Conservation (phyloP, 805 yeast genomes). For the Millerozyma miso region DNA sequence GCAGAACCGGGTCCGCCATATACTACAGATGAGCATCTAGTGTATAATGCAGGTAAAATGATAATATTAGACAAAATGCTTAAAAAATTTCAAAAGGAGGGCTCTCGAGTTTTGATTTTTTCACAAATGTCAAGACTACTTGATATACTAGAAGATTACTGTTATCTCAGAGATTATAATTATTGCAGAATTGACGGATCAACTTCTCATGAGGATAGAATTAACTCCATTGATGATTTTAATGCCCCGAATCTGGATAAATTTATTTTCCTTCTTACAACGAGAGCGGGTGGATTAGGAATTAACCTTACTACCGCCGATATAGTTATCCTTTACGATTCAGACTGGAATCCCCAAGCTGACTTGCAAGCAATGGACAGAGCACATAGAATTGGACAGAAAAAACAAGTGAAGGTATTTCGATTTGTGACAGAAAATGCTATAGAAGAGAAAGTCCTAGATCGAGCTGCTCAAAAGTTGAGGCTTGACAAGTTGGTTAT, state of each 20-base stretch:
- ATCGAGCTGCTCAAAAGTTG: conserved; percentile 91
- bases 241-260: conserved; percentile 78
- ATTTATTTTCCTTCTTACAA: conserved; percentile 80
- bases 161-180: conserved; percentile 74
- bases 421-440: conserved; percentile 94
- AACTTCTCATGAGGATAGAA: conserved; percentile 89
- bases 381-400: conserved; percentile 96
- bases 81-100: conserved; percentile 64
- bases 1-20: conserved; percentile 99
- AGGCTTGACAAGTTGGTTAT: conserved; percentile 91
- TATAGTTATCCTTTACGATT: conserved; percentile 80
- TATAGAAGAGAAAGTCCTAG: conserved; percentile 92
- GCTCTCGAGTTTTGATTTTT: conserved; percentile 86
- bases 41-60: conserved; percentile 89
- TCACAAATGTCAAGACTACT: conserved; percentile 90
- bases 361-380: conserved; percentile 98
- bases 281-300: conserved; percentile 97
- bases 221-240: conserved; percentile 87
- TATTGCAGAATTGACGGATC: conserved; percentile 94
- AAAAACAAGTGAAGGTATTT: conserved; percentile 89
- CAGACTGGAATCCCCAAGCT: conserved; percentile 98
- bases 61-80: conserved; percentile 79
- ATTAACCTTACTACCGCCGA: conserved; percentile 91
- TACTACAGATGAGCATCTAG: conserved; percentile 91
- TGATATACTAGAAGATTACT: conserved; percentile 90